Evolutionary conservation across 768 basidiomycete species (phyloP).

Genomic region (Macrolepiota dolichaula): DNA sequence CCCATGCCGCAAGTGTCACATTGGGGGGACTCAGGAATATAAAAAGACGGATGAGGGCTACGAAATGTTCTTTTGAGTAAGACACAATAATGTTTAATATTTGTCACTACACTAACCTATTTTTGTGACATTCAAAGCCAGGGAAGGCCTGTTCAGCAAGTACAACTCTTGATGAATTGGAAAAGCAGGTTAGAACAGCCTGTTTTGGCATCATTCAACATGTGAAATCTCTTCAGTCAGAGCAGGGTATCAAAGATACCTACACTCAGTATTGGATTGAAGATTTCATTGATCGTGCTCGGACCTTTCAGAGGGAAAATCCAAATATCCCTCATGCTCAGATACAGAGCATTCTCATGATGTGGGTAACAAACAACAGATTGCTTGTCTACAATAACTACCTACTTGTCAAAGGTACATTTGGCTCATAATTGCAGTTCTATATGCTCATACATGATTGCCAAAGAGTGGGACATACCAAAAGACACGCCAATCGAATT

Average conservation of each 20-base stretch:
- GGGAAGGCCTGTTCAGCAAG: conserved; percentile 19
- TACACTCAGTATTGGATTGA: conserved; percentile 37
- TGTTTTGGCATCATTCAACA: conserved; percentile 26
- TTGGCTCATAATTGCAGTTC: too few species aligned
- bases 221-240: conserved; percentile 25
- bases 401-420: conserved; percentile 24
- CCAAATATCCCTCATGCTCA: conserved; percentile 13
- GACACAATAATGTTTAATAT: too few species aligned
- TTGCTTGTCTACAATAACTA: conserved; percentile 27
- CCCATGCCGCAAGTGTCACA: conserved; percentile 35
- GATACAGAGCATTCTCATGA: conserved; percentile 22
- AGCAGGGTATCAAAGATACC: conserved; percentile 35
- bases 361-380: conserved; percentile 24
- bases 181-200: conserved; percentile 27
- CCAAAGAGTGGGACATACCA: conserved; percentile 28
- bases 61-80: too few species aligned
- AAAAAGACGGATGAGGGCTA: conserved; percentile 27
- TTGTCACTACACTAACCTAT: too few species aligned
- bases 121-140: too few species aligned
- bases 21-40: conserved; percentile 29
- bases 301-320: conserved; percentile 17
- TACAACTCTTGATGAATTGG: conserved; percentile 19
- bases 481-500: conserved; percentile 38
- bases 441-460: too few species aligned
- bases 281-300: conserved; percentile 20